phyloP scores from a whole-genome alignment of 2,329 filamentous ascomycete genomes.

The Epichloe sylvatica region DNA sequence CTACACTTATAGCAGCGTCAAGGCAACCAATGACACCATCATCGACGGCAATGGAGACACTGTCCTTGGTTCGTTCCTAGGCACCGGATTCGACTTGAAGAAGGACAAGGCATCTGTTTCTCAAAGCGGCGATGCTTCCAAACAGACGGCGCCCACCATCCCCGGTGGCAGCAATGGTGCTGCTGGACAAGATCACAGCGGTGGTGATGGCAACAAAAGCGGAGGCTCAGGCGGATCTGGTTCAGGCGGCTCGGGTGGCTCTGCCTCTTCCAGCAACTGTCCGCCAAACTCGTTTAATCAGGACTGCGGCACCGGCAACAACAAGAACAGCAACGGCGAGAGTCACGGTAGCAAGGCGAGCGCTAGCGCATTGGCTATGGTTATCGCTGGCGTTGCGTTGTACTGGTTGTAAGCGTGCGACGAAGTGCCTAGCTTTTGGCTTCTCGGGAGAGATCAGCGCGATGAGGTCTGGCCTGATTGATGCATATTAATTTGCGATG shows the following conservation, averaged over 20 bases:
- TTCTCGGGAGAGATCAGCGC: too few species aligned
- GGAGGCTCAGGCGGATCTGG: slow-evolving; percentile 15
- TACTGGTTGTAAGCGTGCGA: slow-evolving; percentile 19
- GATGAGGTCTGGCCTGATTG: too few species aligned
- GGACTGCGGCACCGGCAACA: slow-evolving; percentile 17
- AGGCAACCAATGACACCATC: slow-evolving; percentile 63
- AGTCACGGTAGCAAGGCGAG: slow-evolving; percentile 19
- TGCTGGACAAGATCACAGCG: slow-evolving; percentile 12
- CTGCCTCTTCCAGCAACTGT: slow-evolving; percentile 18
- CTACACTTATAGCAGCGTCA: slow-evolving; percentile 58
- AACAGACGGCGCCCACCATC: slow-evolving; percentile 15
- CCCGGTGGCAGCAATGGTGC: slow-evolving; percentile 17
- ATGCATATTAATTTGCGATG: too few species aligned
- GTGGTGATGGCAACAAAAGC: slow-evolving; percentile 4
- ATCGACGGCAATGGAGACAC: slow-evolving; percentile 61
- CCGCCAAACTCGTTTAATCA: slow-evolving; percentile 27
- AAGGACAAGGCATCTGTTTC: slow-evolving; percentile 20
- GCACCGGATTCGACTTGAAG: slow-evolving; percentile 65
- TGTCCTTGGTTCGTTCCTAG: slow-evolving; percentile 63
- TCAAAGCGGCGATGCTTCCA: slow-evolving; percentile 9
- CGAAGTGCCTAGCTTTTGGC: too few species aligned
- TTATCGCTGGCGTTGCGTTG: slow-evolving; percentile 22
- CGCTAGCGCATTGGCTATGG: slow-evolving; percentile 23
- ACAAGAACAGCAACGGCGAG: slow-evolving; percentile 16
- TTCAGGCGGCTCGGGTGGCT: slow-evolving; percentile 11